phyloP scores from a whole-genome alignment of 495 filamentous ascomycete genomes.

The Penicillium canescens region DNA sequence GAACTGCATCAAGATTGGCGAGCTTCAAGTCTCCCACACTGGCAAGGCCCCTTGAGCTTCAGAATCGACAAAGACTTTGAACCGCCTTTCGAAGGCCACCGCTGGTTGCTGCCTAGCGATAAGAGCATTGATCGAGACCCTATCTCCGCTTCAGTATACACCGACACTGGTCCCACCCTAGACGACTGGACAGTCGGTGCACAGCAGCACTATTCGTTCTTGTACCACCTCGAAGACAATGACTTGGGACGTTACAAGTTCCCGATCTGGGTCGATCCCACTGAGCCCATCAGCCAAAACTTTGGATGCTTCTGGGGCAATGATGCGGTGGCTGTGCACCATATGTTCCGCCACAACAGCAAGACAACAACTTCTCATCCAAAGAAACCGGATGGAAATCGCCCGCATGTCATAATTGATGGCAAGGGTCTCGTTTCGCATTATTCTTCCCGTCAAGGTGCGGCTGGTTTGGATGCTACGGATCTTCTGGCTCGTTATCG shows the following conservation, averaged over 20 bases:
- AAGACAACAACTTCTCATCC: not conserved
- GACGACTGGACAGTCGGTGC: conserved; percentile 51
- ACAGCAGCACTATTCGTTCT: conserved; percentile 57
- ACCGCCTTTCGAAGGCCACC: conserved; percentile 29
- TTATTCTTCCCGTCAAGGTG: conserved; percentile 40
- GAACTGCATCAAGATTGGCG: conserved; percentile 28
- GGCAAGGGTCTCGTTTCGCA: conserved; percentile 53
- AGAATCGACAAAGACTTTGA: conserved; percentile 24
- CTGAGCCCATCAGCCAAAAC: conserved; percentile 41
- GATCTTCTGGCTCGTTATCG: conserved; percentile 54
- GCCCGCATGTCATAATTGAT: conserved; percentile 46
- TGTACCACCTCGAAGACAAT: conserved; percentile 49
- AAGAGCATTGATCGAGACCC: conserved; percentile 26
- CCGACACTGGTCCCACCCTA: conserved; percentile 34
- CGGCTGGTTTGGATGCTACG: conserved; percentile 43
- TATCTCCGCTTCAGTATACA: conserved; percentile 31
- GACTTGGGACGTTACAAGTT: conserved; percentile 52
- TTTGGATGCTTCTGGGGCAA: conserved; percentile 50
- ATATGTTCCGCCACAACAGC: conserved; percentile 12
- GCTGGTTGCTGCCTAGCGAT: conserved; percentile 30
- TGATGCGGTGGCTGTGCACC: conserved; percentile 29
- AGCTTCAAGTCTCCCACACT: conserved; percentile 27
- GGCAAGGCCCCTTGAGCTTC: conserved; percentile 31
- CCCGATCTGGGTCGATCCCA: conserved; percentile 48
- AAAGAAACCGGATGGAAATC: conserved; percentile 1